Base-by-base conservation (phyloP, 257 asterid species). In the Fraxinus cuspidata region DNA sequence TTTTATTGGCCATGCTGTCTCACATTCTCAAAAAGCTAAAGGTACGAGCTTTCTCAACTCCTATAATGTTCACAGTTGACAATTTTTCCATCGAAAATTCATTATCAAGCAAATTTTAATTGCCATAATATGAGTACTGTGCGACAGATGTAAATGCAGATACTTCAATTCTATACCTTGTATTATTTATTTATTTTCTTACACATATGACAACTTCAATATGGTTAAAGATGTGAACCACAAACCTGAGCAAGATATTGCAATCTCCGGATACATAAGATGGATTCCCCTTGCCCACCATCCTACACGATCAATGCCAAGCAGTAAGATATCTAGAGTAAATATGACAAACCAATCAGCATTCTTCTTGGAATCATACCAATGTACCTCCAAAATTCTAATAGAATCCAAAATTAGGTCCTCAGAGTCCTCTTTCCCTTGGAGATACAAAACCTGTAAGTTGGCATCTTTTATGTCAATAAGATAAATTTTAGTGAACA, bases 221-320 rank as follows among this genome's bases (percentile, higher is more conserved):
- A 71, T 63, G 34, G 70, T 49, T 63, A 25, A 78, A 71, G 63
- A 32, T 56, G 65, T 10, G 70, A 86, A 80, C 47, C 21, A 84
- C 71, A 77, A 53, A 94, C 99, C 99, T 91, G 94, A 51, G 91
- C 90, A 64, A 95, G 94, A 85, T 88, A 84, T 74, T 84, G 95
- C 90, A 90, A 85, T 89, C 97, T 90, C 89, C 89, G 88, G 78
- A 91, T 76, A 75, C 94, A 91, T 66, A 78, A 49, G 74, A 78
- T 65, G 63, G 93, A 89, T 81, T 90, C 92, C 78, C 98, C 97
- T 72, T 77, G 90, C 70, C 96, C 98, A 27, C 71, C 91, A 37
- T 88, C 96, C 99, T 94, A 66, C 90, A 89, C 70, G 56, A 77
- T 80, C 67, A 84, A 71, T 29, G 71, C 73, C 83, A 78, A 71